Evolutionary conservation across 345 rosid species (phyloP).

Genomic region (Populus ilicifolia): DNA sequence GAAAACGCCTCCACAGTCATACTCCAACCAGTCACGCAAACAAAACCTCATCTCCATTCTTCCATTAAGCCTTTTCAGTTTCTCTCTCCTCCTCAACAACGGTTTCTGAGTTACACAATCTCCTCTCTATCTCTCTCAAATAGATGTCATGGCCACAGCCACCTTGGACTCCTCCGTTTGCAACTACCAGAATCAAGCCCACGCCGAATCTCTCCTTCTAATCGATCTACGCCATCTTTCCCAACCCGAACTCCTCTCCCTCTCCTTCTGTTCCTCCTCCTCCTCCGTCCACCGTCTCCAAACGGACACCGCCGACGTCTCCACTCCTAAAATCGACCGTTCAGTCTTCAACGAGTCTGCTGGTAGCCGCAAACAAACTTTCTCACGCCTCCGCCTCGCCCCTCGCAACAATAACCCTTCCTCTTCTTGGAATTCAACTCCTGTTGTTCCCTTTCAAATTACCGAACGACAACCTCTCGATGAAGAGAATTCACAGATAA

Average conservation of each 20-base stretch:
- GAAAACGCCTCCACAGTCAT: too few relatives aligned
- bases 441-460: constrained; percentile 12
- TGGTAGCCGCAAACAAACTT: constrained; percentile 90
- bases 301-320: constrained; percentile 38
- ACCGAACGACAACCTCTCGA: constrained; percentile 27
- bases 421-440: constrained; percentile 18
- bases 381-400: constrained; percentile 76
- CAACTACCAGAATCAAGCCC: constrained; percentile 9
- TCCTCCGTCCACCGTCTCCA: constrained; percentile 18
- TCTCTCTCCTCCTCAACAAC: background rate
- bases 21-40: background rate
- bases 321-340: constrained; percentile 74
- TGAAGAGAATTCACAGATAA: constrained; percentile 47
- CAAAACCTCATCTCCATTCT: background rate
- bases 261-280: constrained; percentile 41
- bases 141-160: constrained; percentile 39
- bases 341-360: constrained; percentile 95
- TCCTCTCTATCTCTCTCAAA: background rate
- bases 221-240: constrained; percentile 64
- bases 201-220: constrained; percentile 45
- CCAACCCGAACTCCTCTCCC: constrained; percentile 51
- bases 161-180: constrained; percentile 31
- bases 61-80: background rate
- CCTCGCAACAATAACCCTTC: constrained; percentile 39
- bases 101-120: background rate